Percentiles rank a stretch among this genome's conserved stretches.
Conservation (phyloP, 108 stramenopile species). For the Epithemia pelagica region DNA sequence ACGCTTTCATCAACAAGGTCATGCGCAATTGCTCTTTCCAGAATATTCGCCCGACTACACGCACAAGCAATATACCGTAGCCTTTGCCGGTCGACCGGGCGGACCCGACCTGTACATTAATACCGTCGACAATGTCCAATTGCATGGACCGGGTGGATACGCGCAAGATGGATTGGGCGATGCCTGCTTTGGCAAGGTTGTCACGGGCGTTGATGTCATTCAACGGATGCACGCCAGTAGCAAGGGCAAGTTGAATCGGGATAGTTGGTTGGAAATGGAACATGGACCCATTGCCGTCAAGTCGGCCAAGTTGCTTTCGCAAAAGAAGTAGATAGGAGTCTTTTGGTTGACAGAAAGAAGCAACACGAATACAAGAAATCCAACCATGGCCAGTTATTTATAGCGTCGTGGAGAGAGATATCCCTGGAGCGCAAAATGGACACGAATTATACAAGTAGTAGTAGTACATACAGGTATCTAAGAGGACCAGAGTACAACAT, state of each 20-base stretch:
- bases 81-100: constrained; percentile 84
- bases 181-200: constrained; percentile 87
- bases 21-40: constrained; percentile 49
- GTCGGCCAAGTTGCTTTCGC: background rate
- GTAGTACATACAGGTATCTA: no score
- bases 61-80: constrained; percentile 71
- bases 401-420: no score
- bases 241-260: constrained; percentile 1
- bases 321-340: no score
- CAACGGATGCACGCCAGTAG: constrained; percentile 30
- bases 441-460: no score
- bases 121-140: constrained; percentile 62
- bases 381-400: no score
- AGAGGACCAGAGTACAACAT: no score
- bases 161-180: constrained; percentile 83
- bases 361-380: no score
- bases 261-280: background rate
- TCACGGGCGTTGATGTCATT: constrained; percentile 45
- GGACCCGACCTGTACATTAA: constrained; percentile 92
- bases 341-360: no score
- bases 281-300: background rate
- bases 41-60: constrained; percentile 74
- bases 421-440: no score
- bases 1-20: constrained; percentile 37
- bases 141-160: constrained; percentile 87